Conservation (phyloP, 352 stramenopile genomes). For the Pythium guiyangense region DNA sequence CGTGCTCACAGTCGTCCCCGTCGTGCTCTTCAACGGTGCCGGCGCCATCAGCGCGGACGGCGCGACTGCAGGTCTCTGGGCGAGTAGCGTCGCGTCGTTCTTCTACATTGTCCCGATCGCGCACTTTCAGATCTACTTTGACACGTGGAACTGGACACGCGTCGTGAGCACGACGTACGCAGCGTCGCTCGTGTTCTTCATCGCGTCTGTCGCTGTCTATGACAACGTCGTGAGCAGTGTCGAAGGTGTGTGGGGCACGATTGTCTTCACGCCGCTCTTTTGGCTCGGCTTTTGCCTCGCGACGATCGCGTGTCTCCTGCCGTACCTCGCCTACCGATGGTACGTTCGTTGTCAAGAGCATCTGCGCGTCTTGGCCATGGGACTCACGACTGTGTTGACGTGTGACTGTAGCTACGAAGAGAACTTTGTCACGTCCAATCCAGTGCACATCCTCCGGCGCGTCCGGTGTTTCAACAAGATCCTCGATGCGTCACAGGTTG, state of each 20-base stretch:
- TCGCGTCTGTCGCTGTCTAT: slow-evolving; percentile 46
- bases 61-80: slow-evolving; percentile 63
- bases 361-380: neutral
- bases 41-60: slow-evolving; percentile 50
- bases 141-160: slow-evolving; percentile 79
- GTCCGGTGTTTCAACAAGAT: slow-evolving; percentile 76
- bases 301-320: slow-evolving; percentile 38
- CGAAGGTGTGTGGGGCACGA: slow-evolving; percentile 37
- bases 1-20: slow-evolving; percentile 46
- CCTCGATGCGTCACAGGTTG: slow-evolving; percentile 41
- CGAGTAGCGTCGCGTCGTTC: slow-evolving; percentile 90
- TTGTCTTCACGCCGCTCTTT: slow-evolving; percentile 35
- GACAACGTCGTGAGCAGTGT: slow-evolving; percentile 43
- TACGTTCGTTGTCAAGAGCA: slow-evolving; percentile 13
- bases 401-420: slow-evolving; percentile 46
- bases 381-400: neutral
- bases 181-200: slow-evolving; percentile 45
- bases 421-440: slow-evolving; percentile 69
- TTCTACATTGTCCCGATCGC: slow-evolving; percentile 92
- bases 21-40: slow-evolving; percentile 47
- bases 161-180: slow-evolving; percentile 35
- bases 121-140: slow-evolving; percentile 81
- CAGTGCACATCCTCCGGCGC: slow-evolving; percentile 69
- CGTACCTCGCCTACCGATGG: slow-evolving; percentile 66
- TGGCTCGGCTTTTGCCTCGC: slow-evolving; percentile 59